Conservation (phyloP, 305 asterid genomes). For the Rubia tinctorum region DNA sequence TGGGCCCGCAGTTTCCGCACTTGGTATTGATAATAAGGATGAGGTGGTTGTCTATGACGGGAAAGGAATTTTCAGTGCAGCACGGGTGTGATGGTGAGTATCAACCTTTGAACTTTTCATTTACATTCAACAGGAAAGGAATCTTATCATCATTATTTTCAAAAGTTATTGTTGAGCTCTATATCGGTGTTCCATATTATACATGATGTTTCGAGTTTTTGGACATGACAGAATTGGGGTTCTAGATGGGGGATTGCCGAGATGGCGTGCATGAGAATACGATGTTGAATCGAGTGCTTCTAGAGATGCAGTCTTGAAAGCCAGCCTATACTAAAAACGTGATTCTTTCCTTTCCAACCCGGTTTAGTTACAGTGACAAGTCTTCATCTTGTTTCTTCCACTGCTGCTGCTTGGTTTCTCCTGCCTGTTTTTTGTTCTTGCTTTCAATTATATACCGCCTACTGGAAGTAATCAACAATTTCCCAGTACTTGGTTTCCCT, state of each 20-base stretch:
- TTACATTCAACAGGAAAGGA: not conserved
- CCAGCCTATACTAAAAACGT: too few relatives aligned
- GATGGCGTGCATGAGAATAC: conserved; percentile 92
- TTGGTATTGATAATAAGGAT: conserved; percentile 86
- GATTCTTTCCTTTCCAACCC: too few relatives aligned
- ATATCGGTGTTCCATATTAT: conserved; percentile 1
- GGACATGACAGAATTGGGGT: conserved; percentile 95
- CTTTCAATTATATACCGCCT: too few relatives aligned
- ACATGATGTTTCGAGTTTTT: conserved; percentile 96
- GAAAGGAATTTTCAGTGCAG: conserved; percentile 97
- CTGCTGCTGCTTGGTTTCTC: too few relatives aligned
- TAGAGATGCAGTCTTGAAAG: conserved; percentile 82
- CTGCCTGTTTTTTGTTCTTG: too few relatives aligned
- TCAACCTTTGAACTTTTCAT: not conserved
- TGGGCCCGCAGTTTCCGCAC: conserved; percentile 98
- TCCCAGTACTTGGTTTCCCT: too few relatives aligned
- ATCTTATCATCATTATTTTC: not conserved
- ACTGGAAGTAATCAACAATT: too few relatives aligned
- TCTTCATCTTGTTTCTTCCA: too few relatives aligned
- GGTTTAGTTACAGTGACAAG: too few relatives aligned
- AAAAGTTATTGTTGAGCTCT: conserved; percentile 4
- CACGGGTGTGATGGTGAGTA: conserved; percentile 98
- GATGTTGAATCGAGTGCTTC: conserved; percentile 98
- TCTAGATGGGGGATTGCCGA: conserved; percentile 92
- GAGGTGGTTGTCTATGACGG: conserved; percentile 93